Conservation (phyloP, 768 basidiomycete species). For the Xanthoconium stramineum region DNA sequence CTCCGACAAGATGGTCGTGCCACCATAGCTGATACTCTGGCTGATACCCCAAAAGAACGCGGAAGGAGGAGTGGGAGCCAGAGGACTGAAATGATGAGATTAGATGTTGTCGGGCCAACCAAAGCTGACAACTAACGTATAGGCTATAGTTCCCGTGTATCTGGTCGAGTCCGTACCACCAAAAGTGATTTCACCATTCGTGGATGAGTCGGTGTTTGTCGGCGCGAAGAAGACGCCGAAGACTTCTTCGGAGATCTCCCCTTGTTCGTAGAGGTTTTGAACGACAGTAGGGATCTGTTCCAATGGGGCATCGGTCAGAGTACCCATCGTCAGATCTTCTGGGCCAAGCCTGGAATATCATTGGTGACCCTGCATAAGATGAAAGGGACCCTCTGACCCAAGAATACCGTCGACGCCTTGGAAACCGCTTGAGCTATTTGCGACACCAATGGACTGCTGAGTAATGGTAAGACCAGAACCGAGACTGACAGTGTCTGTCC, state of each 20-base stretch:
- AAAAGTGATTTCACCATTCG: not conserved
- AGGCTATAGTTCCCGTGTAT: not conserved
- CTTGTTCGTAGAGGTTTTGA: not conserved
- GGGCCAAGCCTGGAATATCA: not conserved
- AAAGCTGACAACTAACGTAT: not conserved
- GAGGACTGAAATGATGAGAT: not conserved
- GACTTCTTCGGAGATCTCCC: not conserved
- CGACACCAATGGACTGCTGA: not conserved
- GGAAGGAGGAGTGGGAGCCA: not conserved
- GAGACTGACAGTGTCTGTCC: not conserved
- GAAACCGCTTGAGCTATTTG: not conserved
- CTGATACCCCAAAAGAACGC: not conserved
- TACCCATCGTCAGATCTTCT: not conserved
- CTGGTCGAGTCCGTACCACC: not conserved
- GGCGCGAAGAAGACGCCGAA: not conserved
- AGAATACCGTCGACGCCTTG: not conserved
- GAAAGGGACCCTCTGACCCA: not conserved
- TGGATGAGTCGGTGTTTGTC: not conserved
- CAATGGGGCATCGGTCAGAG: not conserved
- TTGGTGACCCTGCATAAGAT: not conserved
- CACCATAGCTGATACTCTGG: not conserved
- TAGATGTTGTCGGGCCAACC: not conserved
- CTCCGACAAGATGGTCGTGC: not conserved
- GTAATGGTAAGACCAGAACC: not conserved
- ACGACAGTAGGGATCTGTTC: not conserved